Conservation (phyloP, 257 asterid species). For the Fraxinus quadrangulata region DNA sequence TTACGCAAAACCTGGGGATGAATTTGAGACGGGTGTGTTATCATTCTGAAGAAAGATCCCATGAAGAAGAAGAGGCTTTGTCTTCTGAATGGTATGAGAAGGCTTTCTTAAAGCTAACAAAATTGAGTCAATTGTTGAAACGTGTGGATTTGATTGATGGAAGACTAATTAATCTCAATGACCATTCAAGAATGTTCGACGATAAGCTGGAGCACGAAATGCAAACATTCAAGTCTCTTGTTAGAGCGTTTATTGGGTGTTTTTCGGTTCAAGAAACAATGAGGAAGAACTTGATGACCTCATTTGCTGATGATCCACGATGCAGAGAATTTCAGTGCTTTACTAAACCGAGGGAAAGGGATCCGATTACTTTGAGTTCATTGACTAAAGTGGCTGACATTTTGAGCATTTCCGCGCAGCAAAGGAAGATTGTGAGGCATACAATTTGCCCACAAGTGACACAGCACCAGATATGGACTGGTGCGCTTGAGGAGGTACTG, state of each 20-base stretch:
- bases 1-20: slow-evolving; percentile 23
- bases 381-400: slow-evolving; percentile 60
- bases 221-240: slow-evolving; percentile 58
- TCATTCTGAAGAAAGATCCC: slow-evolving; percentile 38
- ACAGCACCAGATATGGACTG: slow-evolving; percentile 64
- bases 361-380: slow-evolving; percentile 47
- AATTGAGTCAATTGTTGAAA: slow-evolving; percentile 56
- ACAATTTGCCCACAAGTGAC: slow-evolving; percentile 79
- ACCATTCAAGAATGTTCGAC: slow-evolving; percentile 52
- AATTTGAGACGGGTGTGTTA: slow-evolving; percentile 25
- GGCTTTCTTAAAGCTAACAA: slow-evolving; percentile 53
- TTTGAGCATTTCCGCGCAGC: slow-evolving; percentile 70
- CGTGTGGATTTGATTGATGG: slow-evolving; percentile 71
- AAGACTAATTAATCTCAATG: slow-evolving; percentile 53
- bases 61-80: slow-evolving; percentile 33
- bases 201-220: slow-evolving; percentile 53
- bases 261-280: slow-evolving; percentile 58
- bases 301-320: slow-evolving; percentile 24
- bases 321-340: slow-evolving; percentile 37
- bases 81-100: slow-evolving; percentile 70
- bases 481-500: slow-evolving; percentile 57
- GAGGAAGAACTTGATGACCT: slow-evolving; percentile 41
- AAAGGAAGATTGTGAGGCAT: slow-evolving; percentile 69
- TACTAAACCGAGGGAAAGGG: slow-evolving; percentile 48
- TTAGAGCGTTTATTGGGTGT: slow-evolving; percentile 55